Percentiles rank a stretch among this genome's conserved stretches.
These are phyloP conservation scores for Lactarius trivialis DNA, from an alignment of 768 basidiomycete genomes.

Conservation along the genomic window DNA sequence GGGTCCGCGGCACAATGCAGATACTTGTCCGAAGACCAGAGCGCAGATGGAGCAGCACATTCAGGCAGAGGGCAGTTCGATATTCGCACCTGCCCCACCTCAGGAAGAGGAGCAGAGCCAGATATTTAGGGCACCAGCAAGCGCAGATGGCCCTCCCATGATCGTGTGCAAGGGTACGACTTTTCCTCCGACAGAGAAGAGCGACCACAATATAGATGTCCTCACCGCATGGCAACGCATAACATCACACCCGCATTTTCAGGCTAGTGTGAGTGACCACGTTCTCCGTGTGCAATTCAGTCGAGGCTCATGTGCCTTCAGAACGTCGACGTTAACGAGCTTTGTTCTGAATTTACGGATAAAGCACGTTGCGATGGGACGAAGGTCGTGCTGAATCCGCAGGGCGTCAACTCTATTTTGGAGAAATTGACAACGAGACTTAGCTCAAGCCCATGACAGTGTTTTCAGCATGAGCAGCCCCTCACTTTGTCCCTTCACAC, in stretches of 20 bases:
- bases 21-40: conserved; percentile 48
- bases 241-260: conserved; percentile 66
- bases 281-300: background rate
- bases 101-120: conserved; percentile 4
- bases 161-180: conserved; percentile 61
- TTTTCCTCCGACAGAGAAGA: conserved; percentile 63
- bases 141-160: conserved; percentile 42
- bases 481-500: background rate
- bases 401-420: conserved; percentile 39
- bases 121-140: conserved; percentile 38
- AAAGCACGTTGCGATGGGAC: conserved; percentile 83
- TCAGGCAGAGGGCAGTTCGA: conserved; percentile 48
- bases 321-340: conserved; percentile 72
- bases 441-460: conserved; percentile 8
- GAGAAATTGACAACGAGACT: conserved; percentile 35
- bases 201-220: conserved; percentile 69
- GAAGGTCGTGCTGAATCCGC: conserved; percentile 66
- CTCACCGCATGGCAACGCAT: conserved; percentile 75
- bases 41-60: conserved; percentile 48
- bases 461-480: background rate
- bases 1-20: conserved; percentile 16
- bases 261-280: conserved; percentile 41
- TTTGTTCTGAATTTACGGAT: conserved; percentile 71
- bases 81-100: conserved; percentile 38
- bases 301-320: conserved; percentile 26